phyloP scores from a whole-genome alignment of 1,139 yeast genomes.

The Keqinozyma sinolaborantium region DNA sequence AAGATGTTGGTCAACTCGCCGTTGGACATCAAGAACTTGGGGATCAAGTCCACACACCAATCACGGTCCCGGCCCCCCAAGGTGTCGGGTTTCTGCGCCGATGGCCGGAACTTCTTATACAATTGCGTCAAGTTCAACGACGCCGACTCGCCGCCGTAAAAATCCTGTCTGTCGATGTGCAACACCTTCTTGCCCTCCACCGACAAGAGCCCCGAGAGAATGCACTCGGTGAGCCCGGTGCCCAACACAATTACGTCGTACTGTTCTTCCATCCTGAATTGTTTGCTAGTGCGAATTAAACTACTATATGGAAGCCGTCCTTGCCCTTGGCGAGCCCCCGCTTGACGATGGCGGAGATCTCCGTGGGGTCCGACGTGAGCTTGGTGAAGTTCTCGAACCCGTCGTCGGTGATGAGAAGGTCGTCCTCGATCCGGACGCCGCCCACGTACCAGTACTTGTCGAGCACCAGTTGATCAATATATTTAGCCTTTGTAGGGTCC shows the following conservation, averaged over 20 bases:
- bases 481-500: slow-evolving; percentile 55
- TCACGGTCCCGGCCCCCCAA: slow-evolving; percentile 89
- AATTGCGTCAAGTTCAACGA: slow-evolving; percentile 61
- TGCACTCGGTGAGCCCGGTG: slow-evolving; percentile 93
- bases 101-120: slow-evolving; percentile 68
- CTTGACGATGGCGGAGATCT: slow-evolving; percentile 72
- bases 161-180: slow-evolving; percentile 94
- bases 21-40: slow-evolving; percentile 95
- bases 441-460: slow-evolving; percentile 85
- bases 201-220: slow-evolving; percentile 87
- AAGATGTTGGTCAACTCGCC: slow-evolving; percentile 96
- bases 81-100: slow-evolving; percentile 63
- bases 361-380: slow-evolving; percentile 80
- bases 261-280: slow-evolving; percentile 76
- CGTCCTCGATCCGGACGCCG: slow-evolving; percentile 96
- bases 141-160: slow-evolving; percentile 86
- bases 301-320: slow-evolving; percentile 60
- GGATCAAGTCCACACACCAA: slow-evolving; percentile 97
- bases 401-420: slow-evolving; percentile 67
- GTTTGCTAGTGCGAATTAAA: slow-evolving; percentile 17
- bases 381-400: slow-evolving; percentile 83
- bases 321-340: slow-evolving; percentile 65
- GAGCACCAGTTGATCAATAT: slow-evolving; percentile 61
- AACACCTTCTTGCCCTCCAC: slow-evolving; percentile 90
- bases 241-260: slow-evolving; percentile 69